Percentiles rank a stretch among this genome's conserved stretches.
phyloP scores from a whole-genome alignment of 192 early-diverging fungal species.

The Lobosporangium transversale region DNA sequence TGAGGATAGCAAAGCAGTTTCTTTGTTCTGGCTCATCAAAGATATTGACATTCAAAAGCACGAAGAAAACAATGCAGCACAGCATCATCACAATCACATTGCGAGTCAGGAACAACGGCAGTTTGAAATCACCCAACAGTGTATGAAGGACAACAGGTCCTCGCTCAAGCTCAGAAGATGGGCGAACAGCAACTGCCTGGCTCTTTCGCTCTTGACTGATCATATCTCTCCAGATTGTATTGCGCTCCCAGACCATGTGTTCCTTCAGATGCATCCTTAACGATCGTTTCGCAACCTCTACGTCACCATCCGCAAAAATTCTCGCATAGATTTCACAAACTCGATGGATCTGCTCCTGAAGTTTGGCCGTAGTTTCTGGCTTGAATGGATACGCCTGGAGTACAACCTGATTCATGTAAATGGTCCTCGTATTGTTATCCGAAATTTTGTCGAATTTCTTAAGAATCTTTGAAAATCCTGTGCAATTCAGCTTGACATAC shows the following conservation, averaged over 20 bases:
- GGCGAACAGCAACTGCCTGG: conserved; percentile 69
- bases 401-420: conserved; percentile 75
- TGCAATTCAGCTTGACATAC: conserved; percentile 88
- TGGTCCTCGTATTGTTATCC: conserved; percentile 67
- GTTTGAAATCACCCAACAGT: conserved; percentile 58
- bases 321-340: conserved; percentile 73
- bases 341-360: conserved; percentile 73
- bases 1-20: conserved; percentile 90
- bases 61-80: conserved; percentile 68
- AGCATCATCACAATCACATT: conserved; percentile 51
- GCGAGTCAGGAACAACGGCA: conserved; percentile 58
- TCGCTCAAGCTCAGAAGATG: conserved; percentile 8
- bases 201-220: conserved; percentile 85
- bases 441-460: conserved; percentile 99
- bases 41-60: conserved; percentile 64
- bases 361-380: conserved; percentile 60
- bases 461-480: conserved; percentile 91
- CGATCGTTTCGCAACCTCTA: conserved; percentile 72
- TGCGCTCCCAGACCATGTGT: conserved; percentile 94
- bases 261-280: conserved; percentile 86
- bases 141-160: conserved; percentile 51
- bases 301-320: conserved; percentile 65
- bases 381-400: conserved; percentile 76
- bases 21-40: conserved; percentile 82
- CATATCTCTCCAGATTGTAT: conserved; percentile 98